Evolutionary conservation across 2,329 filamentous ascomycete genomes (phyloP), one percentile per base, ranked within the genome.

Genomic region (Trichophyton simii): DNA sequence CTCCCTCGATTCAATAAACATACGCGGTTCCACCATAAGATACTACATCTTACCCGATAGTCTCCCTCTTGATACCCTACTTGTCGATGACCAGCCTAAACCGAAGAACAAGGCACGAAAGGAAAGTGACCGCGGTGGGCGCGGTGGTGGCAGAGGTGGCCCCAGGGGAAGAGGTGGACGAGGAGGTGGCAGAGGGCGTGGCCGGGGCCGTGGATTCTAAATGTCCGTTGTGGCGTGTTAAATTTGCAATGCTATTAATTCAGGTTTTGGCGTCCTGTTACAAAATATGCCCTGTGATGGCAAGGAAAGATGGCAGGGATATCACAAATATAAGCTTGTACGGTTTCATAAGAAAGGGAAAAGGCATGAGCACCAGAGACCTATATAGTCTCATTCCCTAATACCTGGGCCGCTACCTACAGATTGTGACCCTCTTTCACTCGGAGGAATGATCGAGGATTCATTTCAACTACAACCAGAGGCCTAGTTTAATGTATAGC

Each of bases 101-200:
- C 92, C 94, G 64, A 97, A 97, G 87, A 99, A 99, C 80, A 99
- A 99, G 85, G 92, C 94, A 28, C 85, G 92, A 72, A 99, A 99
- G 82, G 94, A 97, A 78, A 82, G 72, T 48, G 76, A 78, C 59
- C 79, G 86, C 57, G 82, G 83, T 52, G 73, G 74, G 41, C 75
- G 78, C 54, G 76, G 80, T 52, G 72, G 78, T 55, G 72, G 77
- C 20, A 68, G 77, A 54, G 73, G 78, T 25, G 72, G 79, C 42
- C 76, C 77, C 9, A 74, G 77, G 46, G 67, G 79, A 59, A 73
- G 79, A 31, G 79, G 84, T 63, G 76, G 82, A 18, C 69, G 76
- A 55, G 75, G 82, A 34, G 79, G 81, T 36, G 79, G 81, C 13
- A 73, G 81, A 55, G 80, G 83, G 25, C 76, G 83, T 60, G 83